Evolutionary conservation across 129 eudicot genomes (phyloP).

Genomic region (Smallanthus sonchifolius): DNA sequence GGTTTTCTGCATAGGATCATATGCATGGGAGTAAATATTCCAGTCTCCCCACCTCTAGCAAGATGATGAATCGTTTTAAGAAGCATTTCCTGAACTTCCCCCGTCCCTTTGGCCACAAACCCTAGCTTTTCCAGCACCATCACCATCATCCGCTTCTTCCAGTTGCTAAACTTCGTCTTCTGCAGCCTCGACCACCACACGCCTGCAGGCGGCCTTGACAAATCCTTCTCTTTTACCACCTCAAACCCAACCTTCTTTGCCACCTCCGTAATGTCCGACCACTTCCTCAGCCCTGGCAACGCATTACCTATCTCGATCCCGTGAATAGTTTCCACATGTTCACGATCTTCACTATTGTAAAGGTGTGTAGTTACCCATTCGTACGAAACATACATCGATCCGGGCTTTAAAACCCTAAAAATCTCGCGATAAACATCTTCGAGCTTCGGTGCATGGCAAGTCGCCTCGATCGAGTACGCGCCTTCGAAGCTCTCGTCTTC

Average conservation of each 20-base stretch:
- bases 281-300: slow-evolving; percentile 64
- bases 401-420: slow-evolving; percentile 79
- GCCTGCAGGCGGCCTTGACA: slow-evolving; percentile 67
- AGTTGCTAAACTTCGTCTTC: slow-evolving; percentile 76
- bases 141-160: slow-evolving; percentile 80
- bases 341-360: slow-evolving; percentile 41
- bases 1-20: slow-evolving; percentile 89
- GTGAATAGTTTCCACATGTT: slow-evolving; percentile 69
- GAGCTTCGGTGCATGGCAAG: slow-evolving; percentile 85
- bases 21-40: slow-evolving; percentile 87
- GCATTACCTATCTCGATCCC: slow-evolving; percentile 90
- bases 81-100: slow-evolving; percentile 91
- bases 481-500: slow-evolving; percentile 64
- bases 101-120: slow-evolving; percentile 78
- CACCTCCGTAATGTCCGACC: slow-evolving; percentile 49
- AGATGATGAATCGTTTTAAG: slow-evolving; percentile 73
- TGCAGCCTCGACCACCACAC: slow-evolving; percentile 89
- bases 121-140: slow-evolving; percentile 56
- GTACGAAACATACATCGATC: slow-evolving; percentile 60
- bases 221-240: slow-evolving; percentile 63
- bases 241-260: slow-evolving; percentile 83
- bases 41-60: slow-evolving; percentile 69
- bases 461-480: slow-evolving; percentile 84
- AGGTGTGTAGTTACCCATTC: slow-evolving; percentile 86
- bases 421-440: slow-evolving; percentile 78